These are phyloP conservation scores for Astrothelium subdiscretum DNA, from an alignment of 495 filamentous ascomycete species.

Conservation along the genomic window DNA sequence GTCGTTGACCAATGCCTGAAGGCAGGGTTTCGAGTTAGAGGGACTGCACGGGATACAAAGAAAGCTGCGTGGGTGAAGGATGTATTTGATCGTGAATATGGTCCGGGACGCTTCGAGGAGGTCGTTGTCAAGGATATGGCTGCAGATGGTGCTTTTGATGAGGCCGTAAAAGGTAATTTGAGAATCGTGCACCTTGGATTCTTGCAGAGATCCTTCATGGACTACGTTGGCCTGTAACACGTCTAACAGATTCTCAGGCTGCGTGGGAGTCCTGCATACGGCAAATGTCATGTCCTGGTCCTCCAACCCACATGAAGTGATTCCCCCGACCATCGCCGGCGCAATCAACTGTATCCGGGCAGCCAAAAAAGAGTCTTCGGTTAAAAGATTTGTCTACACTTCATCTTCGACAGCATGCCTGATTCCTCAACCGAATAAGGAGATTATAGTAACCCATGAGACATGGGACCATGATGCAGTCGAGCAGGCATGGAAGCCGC, in stretches of 20 bases:
- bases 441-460: constrained; percentile 25
- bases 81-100: constrained; percentile 8
- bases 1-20: constrained; percentile 37
- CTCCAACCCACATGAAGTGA: constrained; percentile 8
- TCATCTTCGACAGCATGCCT: constrained; percentile 38
- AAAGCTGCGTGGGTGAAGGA: constrained; percentile 34
- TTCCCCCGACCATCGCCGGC: constrained; percentile 23
- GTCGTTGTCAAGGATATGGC: constrained; percentile 13
- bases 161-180: background rate
- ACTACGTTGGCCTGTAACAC: background rate
- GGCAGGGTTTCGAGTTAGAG: constrained; percentile 40
- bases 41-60: constrained; percentile 34
- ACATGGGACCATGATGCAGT: constrained; percentile 40
- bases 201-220: background rate
- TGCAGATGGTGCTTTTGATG: constrained; percentile 28
- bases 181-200: background rate
- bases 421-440: constrained; percentile 19
- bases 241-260: background rate
- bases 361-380: constrained; percentile 31
- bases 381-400: constrained; percentile 43
- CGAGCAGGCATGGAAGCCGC: constrained; percentile 32
- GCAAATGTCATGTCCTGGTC: constrained; percentile 11
- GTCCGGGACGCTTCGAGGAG: constrained; percentile 10
- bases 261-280: constrained; percentile 10
- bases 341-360: constrained; percentile 31